Percentiles rank a stretch among this genome's conserved stretches.
These are phyloP conservation scores for Microglena sp. DNA, from an alignment of 139 green algal species.

Conservation along the genomic window DNA sequence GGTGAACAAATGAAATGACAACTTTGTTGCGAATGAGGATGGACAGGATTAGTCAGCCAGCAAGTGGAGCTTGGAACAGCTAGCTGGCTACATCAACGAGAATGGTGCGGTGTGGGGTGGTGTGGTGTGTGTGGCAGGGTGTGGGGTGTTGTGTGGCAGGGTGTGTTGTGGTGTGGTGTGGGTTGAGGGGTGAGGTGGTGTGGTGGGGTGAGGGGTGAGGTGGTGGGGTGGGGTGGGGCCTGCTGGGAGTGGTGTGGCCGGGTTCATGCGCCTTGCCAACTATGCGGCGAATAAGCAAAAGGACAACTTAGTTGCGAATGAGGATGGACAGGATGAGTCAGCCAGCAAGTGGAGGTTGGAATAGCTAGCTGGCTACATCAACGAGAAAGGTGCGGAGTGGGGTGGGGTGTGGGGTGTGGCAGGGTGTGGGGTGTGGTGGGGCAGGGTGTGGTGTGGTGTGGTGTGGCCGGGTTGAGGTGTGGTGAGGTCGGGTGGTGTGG, in stretches of 20 bases:
- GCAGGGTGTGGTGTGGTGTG: too few relatives aligned
- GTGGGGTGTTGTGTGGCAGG: background rate
- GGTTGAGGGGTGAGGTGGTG: too few relatives aligned
- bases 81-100: conserved; percentile 27
- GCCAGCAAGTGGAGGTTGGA: conserved; percentile 54
- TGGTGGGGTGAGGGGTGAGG: too few relatives aligned
- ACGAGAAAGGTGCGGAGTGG: background rate
- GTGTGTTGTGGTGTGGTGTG: too few relatives aligned
- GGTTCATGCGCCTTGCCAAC: conserved; percentile 63
- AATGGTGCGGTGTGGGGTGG: conserved; percentile 1
- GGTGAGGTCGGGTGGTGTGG: too few relatives aligned
- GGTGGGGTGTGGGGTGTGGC: background rate
- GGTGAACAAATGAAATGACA: conserved; percentile 47
- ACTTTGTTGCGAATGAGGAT: conserved; percentile 17
- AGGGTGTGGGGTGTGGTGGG: background rate
- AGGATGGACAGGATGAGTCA: background rate
- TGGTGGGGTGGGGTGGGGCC: too few relatives aligned
- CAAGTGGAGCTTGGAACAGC: conserved; percentile 52
- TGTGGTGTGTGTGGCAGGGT: background rate
- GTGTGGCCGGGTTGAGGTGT: too few relatives aligned
- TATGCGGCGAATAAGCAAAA: conserved; percentile 54
- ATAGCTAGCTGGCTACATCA: conserved; percentile 35
- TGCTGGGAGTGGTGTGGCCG: too few relatives aligned
- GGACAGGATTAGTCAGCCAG: conserved; percentile 18
- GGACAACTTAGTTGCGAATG: conserved; percentile 22